Conservation (phyloP, 306 rosid species). For the Albizia julibrissin region DNA sequence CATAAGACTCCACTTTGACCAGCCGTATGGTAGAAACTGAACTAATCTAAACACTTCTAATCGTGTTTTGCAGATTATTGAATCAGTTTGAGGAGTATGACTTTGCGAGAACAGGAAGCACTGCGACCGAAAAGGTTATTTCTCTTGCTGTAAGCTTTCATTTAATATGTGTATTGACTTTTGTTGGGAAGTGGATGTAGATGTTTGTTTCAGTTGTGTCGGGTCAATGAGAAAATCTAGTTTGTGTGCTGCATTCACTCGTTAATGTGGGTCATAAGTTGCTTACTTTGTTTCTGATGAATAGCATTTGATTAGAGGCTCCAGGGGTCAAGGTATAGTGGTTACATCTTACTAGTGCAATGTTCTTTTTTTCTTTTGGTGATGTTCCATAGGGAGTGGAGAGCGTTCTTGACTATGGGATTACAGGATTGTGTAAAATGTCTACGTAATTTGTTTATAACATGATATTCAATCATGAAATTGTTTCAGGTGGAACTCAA, state of each 20-base stretch:
- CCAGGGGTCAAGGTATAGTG: not conserved
- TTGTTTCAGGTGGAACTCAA: slow-evolving; percentile 77
- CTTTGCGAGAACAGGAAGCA: slow-evolving; percentile 84
- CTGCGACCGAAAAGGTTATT: slow-evolving; percentile 69
- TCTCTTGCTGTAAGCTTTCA: not conserved
- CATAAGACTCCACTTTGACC: not conserved
- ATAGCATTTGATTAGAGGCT: not conserved
- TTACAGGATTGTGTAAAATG: not conserved
- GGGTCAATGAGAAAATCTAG: not conserved
- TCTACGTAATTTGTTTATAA: not conserved
- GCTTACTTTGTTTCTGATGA: not conserved
- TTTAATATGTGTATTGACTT: not conserved
- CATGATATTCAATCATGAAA: not conserved
- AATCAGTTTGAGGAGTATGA: slow-evolving; percentile 80
- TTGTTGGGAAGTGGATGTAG: not conserved
- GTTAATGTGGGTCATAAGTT: not conserved
- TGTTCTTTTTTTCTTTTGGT: not conserved
- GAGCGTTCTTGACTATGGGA: not conserved
- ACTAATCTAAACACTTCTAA: not conserved
- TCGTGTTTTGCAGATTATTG: slow-evolving; percentile 60
- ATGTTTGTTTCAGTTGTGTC: not conserved
- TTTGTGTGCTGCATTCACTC: not conserved
- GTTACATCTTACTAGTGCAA: not conserved
- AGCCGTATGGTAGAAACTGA: not conserved
- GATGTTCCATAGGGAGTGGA: not conserved